These are phyloP conservation scores for Cryptomeria japonica DNA, from an alignment of 75 land plant species.

Conservation along the genomic window DNA sequence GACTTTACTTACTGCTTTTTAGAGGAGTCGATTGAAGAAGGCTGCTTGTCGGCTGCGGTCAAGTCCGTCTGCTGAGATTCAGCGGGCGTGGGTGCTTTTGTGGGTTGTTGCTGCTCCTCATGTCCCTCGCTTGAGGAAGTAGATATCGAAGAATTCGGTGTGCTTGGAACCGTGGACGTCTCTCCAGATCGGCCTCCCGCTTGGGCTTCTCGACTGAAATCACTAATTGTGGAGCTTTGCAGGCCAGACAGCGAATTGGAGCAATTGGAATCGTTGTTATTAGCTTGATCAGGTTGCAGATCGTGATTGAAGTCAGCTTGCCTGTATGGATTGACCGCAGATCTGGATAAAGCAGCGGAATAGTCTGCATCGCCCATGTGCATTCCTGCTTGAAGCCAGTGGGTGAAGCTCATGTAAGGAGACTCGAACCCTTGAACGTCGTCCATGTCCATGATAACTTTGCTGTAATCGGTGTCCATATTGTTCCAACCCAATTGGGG, in stretches of 20 bases:
- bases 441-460: not conserved
- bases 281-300: not conserved
- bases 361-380: not conserved
- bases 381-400: conserved; percentile 8
- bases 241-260: not conserved
- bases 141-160: conserved; percentile 42
- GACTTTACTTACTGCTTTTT: conserved; percentile 33
- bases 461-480: conserved; percentile 1
- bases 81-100: conserved; percentile 18
- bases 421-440: conserved; percentile 5
- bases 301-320: not conserved
- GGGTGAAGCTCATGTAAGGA: conserved; percentile 14
- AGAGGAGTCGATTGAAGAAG: conserved; percentile 5
- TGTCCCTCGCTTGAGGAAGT: conserved; percentile 36
- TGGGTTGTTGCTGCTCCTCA: conserved; percentile 12
- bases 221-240: not conserved
- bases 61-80: not conserved
- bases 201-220: not conserved
- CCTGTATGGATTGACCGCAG: not conserved
- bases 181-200: not conserved
- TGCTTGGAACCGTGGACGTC: conserved; percentile 20
- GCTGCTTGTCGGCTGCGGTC: not conserved
- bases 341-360: not conserved
- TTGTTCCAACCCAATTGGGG: not conserved
- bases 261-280: not conserved